Evolutionary conservation across 768 basidiomycete genomes (phyloP), one percentile per base, ranked within the genome.

Genomic region (Calvatia gigantea): DNA sequence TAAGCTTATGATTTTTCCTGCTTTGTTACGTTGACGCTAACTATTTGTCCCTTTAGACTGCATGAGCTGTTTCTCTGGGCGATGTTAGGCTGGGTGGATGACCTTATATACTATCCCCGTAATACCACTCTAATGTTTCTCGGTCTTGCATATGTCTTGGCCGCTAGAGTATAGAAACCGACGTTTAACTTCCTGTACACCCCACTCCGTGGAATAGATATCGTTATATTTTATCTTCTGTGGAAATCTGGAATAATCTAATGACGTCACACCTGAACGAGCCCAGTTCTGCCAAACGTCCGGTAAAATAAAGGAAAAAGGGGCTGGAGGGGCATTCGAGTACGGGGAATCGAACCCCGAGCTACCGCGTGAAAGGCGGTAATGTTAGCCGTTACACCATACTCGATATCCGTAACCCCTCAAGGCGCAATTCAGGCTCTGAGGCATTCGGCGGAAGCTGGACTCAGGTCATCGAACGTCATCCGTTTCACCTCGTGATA

Each of bases 321-420:
- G n/a, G n/a, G n/a, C n/a, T n/a, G n/a, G n/a, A n/a, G n/a, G n/a
- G n/a, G n/a, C n/a, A n/a, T n/a, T 50, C 48, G 48, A 50, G 48
- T 62, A 63, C 65, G 64, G 63, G 66, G 66, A 65, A 65, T 67
- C 65, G 66, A 69, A 67, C 67, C 67, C 65, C 65, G 67, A 66
- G 67, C 67, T 69, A 63, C 66, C 65, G 67, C 67, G 65, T 78
- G 77, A 78, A 68, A 78, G 76, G 77, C 76, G 76, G 75, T 70
- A 76, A 78, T 76, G 78, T 77, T 79, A 75, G 76, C 77, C 78
- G 61, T 77, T 78, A 79, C 77, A 79, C 78, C 76, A 78, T 78
- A 79, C 39, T 43, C 31, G 33, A 33, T n/a, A n/a, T n/a, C n/a
- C n/a, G n/a, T n/a, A n/a, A n/a, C n/a, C n/a, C n/a, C n/a, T n/a